These are phyloP conservation scores for Hemisphaericaspora nanyangensis DNA, from an alignment of 805 yeast species.

Conservation along the genomic window DNA sequence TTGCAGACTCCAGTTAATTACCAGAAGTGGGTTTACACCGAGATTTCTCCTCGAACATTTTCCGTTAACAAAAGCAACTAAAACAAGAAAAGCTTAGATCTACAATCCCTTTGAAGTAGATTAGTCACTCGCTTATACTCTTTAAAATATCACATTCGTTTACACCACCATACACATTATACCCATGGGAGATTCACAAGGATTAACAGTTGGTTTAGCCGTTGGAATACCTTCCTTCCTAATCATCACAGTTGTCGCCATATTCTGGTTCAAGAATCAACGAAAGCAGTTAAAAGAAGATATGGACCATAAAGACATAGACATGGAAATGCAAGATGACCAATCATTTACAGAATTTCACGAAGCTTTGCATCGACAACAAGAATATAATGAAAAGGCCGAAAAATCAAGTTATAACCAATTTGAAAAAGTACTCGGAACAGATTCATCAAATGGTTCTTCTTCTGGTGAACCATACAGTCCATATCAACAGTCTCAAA, in stretches of 20 bases:
- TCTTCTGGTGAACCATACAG: slow-evolving; percentile 1
- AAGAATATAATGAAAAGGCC: slow-evolving; percentile 1
- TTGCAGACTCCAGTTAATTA: too few relatives aligned
- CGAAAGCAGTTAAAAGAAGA: slow-evolving; percentile 32
- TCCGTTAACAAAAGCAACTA: too few relatives aligned
- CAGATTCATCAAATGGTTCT: slow-evolving; percentile 7
- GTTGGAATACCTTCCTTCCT: slow-evolving; percentile 38
- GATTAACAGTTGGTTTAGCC: slow-evolving; percentile 39
- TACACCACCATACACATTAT: too few relatives aligned
- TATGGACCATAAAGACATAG: slow-evolving; percentile 21
- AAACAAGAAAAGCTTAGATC: too few relatives aligned
- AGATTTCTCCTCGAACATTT: too few relatives aligned
- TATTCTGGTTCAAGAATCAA: slow-evolving; percentile 28
- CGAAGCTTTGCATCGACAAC: slow-evolving; percentile 30
- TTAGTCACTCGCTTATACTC: too few relatives aligned
- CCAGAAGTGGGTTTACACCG: too few relatives aligned
- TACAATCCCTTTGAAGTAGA: too few relatives aligned
- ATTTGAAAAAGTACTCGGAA: slow-evolving; percentile 1
- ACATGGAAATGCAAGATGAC: slow-evolving; percentile 34
- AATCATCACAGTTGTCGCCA: slow-evolving; percentile 18
- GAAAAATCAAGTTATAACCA: neutral
- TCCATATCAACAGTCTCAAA: slow-evolving; percentile 1
- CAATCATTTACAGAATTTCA: slow-evolving; percentile 33
- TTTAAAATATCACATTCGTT: too few relatives aligned
- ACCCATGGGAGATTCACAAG: slow-evolving; percentile 15